phyloP scores from a whole-genome alignment of 208 protist genomes.

The Wallacemonas sp. region DNA sequence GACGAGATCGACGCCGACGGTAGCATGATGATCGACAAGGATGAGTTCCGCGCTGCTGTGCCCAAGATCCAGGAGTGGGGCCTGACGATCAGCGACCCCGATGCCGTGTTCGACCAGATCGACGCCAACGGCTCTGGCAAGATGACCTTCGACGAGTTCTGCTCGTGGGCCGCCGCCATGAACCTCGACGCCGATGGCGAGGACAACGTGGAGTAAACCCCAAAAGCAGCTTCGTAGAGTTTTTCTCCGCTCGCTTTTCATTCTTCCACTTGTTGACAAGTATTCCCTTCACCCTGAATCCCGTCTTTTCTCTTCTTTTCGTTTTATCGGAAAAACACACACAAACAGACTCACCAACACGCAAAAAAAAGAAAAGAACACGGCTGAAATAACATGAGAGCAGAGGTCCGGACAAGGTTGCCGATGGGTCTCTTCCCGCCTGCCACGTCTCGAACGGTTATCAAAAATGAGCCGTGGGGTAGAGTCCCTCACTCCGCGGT shows the following conservation, averaged over 20 bases:
- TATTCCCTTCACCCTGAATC: constrained; percentile 5
- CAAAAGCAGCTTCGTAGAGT: background rate
- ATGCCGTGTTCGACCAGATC: constrained; percentile 38
- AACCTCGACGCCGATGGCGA: constrained; percentile 38
- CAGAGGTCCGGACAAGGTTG: no score
- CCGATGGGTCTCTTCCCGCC: no score
- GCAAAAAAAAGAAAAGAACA: background rate
- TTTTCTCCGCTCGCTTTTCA: constrained; percentile 6
- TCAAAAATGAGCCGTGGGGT: background rate
- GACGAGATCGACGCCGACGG: constrained; percentile 45
- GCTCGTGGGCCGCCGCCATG: constrained; percentile 30
- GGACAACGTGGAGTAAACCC: background rate
- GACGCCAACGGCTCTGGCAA: constrained; percentile 45
- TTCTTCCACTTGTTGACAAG: constrained; percentile 8
- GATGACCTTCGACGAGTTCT: constrained; percentile 56
- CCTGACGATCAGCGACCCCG: constrained; percentile 23
- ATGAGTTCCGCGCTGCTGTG: constrained; percentile 42
- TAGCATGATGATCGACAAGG: constrained; percentile 34
- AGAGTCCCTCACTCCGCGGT: background rate
- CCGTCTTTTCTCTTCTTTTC: background rate
- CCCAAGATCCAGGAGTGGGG: constrained; percentile 22
- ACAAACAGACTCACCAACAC: background rate
- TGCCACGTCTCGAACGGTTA: no score
- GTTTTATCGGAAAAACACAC: background rate
- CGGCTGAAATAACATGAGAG: background rate